phyloP scores from a whole-genome alignment of 495 filamentous ascomycete genomes.

The Glonium stellatum region DNA sequence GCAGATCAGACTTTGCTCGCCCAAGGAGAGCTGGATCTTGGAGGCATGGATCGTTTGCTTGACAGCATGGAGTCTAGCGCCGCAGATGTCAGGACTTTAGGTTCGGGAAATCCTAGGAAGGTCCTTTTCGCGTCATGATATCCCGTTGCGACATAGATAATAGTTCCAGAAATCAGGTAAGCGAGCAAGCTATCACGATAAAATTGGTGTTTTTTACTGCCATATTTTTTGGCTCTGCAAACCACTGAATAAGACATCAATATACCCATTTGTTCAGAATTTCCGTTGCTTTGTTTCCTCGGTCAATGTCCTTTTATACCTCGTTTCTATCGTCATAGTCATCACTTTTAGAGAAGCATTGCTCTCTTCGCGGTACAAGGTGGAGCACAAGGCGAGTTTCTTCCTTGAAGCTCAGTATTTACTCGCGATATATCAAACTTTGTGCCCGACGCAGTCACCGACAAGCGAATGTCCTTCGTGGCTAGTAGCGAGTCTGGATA shows the following conservation, averaged over 20 bases:
- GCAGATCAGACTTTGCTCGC: conserved; percentile 34
- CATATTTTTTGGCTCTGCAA: neutral
- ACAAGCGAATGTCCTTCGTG: neutral
- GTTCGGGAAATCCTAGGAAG: conserved; percentile 23
- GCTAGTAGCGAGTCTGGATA: neutral
- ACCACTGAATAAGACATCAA: neutral
- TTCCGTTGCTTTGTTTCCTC: neutral
- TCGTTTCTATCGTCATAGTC: too few relatives aligned
- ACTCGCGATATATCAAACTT: conserved; percentile 31
- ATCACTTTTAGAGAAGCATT: too few relatives aligned
- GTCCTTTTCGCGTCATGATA: conserved; percentile 34
- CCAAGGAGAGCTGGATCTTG: conserved; percentile 34
- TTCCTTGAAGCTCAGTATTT: conserved; percentile 33
- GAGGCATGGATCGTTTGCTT: conserved; percentile 36
- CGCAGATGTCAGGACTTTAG: conserved; percentile 7
- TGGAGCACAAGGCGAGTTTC: conserved; percentile 34
- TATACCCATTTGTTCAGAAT: neutral
- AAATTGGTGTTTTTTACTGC: neutral
- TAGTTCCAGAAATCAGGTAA: neutral
- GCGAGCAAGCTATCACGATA: neutral
- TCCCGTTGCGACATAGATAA: too few relatives aligned
- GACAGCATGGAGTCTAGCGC: conserved; percentile 30
- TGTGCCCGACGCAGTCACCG: neutral
- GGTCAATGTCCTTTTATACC: neutral
- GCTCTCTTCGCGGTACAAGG: conserved; percentile 27